A percentile compares a stretch with the other conserved stretches of the same genome.
These are phyloP conservation scores for Trichosporon coremiiforme DNA, from an alignment of 1,284 basidiomycete species.

Conservation along the genomic window DNA sequence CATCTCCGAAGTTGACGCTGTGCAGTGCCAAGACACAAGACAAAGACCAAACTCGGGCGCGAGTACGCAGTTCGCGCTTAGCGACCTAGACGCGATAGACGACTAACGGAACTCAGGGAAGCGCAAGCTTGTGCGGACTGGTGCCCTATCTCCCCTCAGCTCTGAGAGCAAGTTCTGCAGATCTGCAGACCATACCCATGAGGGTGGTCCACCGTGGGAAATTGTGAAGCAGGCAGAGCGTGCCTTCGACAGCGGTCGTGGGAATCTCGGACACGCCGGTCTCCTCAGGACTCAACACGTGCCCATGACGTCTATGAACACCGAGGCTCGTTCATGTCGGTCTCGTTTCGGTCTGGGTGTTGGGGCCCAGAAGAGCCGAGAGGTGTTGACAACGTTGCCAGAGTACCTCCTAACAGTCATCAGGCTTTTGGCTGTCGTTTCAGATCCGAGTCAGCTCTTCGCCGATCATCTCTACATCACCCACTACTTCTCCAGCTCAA, in stretches of 20 bases:
- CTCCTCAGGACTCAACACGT: not conserved
- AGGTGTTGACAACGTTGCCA: no score
- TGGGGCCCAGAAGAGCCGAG: no score
- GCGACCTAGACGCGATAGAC: not conserved
- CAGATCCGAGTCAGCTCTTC: not conserved
- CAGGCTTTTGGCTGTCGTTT: not conserved
- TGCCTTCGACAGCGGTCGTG: not conserved
- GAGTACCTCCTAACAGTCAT: not conserved
- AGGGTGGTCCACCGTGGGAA: not conserved
- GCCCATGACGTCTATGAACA: slow-evolving; percentile 11
- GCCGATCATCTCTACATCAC: not conserved
- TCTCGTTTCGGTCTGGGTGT: no score
- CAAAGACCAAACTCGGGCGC: no score
- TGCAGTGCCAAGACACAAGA: no score
- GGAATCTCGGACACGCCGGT: slow-evolving; percentile 13
- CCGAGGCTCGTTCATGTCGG: not conserved
- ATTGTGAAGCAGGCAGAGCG: not conserved
- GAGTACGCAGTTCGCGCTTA: not conserved
- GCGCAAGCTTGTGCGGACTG: no score
- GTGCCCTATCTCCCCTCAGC: no score
- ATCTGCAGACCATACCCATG: no score
- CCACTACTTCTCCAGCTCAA: not conserved
- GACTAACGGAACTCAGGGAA: not conserved
- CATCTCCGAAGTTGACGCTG: no score
- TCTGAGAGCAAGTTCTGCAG: no score